Base-by-base conservation (phyloP, 108 stramenopile genomes). In the Skeletonema costatum region DNA sequence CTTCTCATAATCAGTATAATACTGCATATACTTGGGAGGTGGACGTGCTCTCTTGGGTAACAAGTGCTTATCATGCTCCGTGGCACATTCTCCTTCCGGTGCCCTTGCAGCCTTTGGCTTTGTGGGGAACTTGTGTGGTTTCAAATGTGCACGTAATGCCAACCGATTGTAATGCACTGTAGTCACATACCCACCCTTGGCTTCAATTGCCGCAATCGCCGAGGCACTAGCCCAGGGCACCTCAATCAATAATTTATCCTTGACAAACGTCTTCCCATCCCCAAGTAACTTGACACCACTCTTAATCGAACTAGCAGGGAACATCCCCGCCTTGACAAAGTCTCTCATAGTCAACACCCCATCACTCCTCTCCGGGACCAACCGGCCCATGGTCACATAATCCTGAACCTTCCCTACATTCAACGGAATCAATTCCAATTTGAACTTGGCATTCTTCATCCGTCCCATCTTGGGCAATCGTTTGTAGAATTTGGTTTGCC, bases 401-500 rank as follows among this genome's bases (percentile, higher is more conserved):
- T 92, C 89, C 77, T 97, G 96, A 3, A 99, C 50, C 7, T 78
- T 89, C 1, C 90, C 96, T 2, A 99, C 59, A 81, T 93, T 95
- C 56, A 99, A 25, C 5, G 87, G 72, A 32, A 91, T 80, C 78
- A 98, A 86, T 9, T 90, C 82, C 31, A 85, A 67, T 61, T 88
- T 89, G 75, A 92, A 88, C 16, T 83, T 81, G 64, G 85, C 84
- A 75, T 98, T 98, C 61, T 90, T 98, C 85, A 99, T 98, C 36
- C 67, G 61, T 32, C 99, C 99, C 3, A 94, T 89, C 85, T 99
- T 99, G 66, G 99, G 99, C 31, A 99, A 41, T 12, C 89, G 83
- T 66, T 96, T 92, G 88, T 93, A 92, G 35, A 99, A 84, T 56
- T 96, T 97, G 33, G 99, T 99, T 79, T 99, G 99, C 2, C 99